phyloP scores from a whole-genome alignment of 2,329 filamentous ascomycete species.

The Tothia fuscella region DNA sequence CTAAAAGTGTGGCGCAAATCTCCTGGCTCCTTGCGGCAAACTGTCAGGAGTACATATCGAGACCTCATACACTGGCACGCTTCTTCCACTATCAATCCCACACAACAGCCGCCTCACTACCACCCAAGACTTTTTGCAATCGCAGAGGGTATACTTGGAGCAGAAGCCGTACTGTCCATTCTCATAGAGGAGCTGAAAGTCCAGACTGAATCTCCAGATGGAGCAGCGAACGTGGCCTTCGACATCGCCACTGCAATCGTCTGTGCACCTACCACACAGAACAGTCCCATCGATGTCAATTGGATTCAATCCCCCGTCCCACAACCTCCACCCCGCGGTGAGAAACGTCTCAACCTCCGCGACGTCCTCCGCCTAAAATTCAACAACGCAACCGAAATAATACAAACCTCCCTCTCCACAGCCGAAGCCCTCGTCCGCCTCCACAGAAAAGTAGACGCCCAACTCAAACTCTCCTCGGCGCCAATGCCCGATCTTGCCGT shows the following conservation, averaged over 20 bases:
- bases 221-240: slow-evolving; percentile 42
- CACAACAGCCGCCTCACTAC: slow-evolving; percentile 27
- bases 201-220: slow-evolving; percentile 48
- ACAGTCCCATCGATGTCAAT: slow-evolving; percentile 24
- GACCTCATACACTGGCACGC: slow-evolving; percentile 55
- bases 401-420: slow-evolving; percentile 43
- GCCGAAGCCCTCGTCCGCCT: slow-evolving; percentile 53
- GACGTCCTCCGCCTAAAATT: slow-evolving; percentile 47
- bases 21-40: slow-evolving; percentile 39
- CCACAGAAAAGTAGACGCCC: slow-evolving; percentile 52
- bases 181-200: slow-evolving; percentile 57
- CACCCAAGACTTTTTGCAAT: slow-evolving; percentile 59
- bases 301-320: slow-evolving; percentile 22
- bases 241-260: slow-evolving; percentile 59
- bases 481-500: slow-evolving; percentile 21
- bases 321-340: slow-evolving; percentile 19
- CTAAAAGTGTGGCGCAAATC: slow-evolving; percentile 54
- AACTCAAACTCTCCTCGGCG: slow-evolving; percentile 30
- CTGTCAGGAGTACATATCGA: slow-evolving; percentile 50
- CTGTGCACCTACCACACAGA: slow-evolving; percentile 45
- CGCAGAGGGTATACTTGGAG: slow-evolving; percentile 49
- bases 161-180: slow-evolving; percentile 45
- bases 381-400: slow-evolving; percentile 44
- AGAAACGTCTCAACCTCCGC: slow-evolving; percentile 40
- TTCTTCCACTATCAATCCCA: slow-evolving; percentile 36